A percentile compares a stretch with the other conserved stretches of the same genome.
Evolutionary conservation across 805 yeast genomes (phyloP).

Genomic region (Cyberlindnera mississippiensis): DNA sequence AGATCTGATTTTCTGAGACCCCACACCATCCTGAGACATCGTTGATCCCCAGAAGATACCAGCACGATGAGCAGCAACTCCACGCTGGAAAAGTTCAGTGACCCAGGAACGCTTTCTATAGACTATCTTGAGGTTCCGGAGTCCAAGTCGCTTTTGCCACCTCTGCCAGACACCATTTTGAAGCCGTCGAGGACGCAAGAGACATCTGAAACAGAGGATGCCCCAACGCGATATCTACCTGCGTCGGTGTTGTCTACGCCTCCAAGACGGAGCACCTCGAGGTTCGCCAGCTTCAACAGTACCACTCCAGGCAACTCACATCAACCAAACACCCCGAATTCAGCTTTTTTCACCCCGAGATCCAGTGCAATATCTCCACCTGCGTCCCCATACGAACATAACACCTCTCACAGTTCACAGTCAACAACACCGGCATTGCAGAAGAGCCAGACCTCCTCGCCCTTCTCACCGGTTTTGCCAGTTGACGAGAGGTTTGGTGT

Average conservation of each 20-base stretch:
- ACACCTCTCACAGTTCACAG: neutral
- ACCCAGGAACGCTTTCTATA: slow-evolving; percentile 5
- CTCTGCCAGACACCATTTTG: slow-evolving; percentile 18
- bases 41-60: neutral
- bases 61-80: slow-evolving; percentile 4
- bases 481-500: slow-evolving; percentile 25
- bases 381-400: neutral
- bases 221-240: slow-evolving; percentile 2
- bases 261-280: slow-evolving; percentile 5
- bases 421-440: neutral
- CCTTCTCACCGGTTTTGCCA: slow-evolving; percentile 23
- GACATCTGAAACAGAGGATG: slow-evolving; percentile 1
- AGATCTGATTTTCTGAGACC: neutral
- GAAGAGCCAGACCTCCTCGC: slow-evolving; percentile 1
- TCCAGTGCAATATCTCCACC: neutral
- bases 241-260: slow-evolving; percentile 5
- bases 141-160: slow-evolving; percentile 18
- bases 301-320: slow-evolving; percentile 1
- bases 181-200: slow-evolving; percentile 8
- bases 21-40: neutral
- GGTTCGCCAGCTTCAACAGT: neutral
- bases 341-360: neutral
- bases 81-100: neutral
- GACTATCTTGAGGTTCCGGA: slow-evolving; percentile 16
- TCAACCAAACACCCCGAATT: neutral